Conservation (phyloP, 257 asterid genomes). For the Fraxinus anomala region DNA sequence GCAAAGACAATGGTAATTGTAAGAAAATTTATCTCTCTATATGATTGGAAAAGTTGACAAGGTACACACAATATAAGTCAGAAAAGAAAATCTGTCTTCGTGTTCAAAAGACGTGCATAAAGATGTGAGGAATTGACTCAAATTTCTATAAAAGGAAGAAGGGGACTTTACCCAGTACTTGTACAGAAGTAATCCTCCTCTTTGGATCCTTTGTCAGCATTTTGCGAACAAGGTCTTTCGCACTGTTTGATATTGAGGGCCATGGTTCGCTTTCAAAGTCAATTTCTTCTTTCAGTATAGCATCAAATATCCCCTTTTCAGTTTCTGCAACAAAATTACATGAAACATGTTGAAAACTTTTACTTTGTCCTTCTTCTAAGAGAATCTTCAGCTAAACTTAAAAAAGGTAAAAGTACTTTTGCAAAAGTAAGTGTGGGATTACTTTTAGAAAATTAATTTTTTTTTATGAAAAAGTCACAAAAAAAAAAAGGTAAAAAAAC, state of each 20-base stretch:
- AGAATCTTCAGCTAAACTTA: neutral
- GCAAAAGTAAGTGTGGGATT: neutral
- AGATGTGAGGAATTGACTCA: neutral
- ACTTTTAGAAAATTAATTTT: neutral
- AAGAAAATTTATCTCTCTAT: neutral
- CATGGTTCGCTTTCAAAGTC: slow-evolving; percentile 87
- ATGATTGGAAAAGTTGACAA: neutral
- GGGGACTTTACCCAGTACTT: slow-evolving; percentile 73
- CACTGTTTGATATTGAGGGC: slow-evolving; percentile 79
- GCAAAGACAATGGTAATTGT: neutral
- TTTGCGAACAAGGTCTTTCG: slow-evolving; percentile 78
- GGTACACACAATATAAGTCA: neutral
- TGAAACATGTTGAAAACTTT: slow-evolving; percentile 19
- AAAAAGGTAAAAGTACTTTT: neutral
- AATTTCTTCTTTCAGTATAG: slow-evolving; percentile 77
- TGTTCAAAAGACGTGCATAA: neutral
- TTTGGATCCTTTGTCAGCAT: slow-evolving; percentile 88
- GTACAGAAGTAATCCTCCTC: slow-evolving; percentile 71
- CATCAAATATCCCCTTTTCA: slow-evolving; percentile 92
- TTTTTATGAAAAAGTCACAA: neutral
- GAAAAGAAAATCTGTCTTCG: neutral
- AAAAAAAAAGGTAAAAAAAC: neutral
- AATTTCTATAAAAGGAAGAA: slow-evolving; percentile 20
- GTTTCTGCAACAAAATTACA: slow-evolving; percentile 56
- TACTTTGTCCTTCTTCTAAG: neutral